Conservation (phyloP, 768 basidiomycete genomes). For the Lepiota venenata region DNA sequence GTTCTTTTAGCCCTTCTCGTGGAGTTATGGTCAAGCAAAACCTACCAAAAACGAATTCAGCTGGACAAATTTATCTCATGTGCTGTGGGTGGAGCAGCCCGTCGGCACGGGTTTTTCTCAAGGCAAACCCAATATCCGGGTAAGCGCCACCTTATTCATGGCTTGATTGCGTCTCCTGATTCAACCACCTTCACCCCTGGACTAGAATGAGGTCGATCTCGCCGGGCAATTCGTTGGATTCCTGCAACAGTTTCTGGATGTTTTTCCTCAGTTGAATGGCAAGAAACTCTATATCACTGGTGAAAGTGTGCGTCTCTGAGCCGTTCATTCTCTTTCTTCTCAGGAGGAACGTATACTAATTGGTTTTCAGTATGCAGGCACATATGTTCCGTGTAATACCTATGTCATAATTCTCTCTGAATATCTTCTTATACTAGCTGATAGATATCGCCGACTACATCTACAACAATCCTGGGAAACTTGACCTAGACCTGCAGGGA, state of each 20-base stretch:
- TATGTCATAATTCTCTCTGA: neutral
- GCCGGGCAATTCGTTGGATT: slow-evolving; percentile 54
- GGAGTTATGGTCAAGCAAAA: slow-evolving; percentile 60
- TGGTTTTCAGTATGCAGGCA: slow-evolving; percentile 61
- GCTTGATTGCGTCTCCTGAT: too few relatives aligned
- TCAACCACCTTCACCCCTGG: too few relatives aligned
- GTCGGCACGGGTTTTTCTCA: slow-evolving; percentile 79
- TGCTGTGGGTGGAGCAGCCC: slow-evolving; percentile 77
- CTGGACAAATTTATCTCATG: slow-evolving; percentile 78
- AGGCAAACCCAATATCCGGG: slow-evolving; percentile 59
- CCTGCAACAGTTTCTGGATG: slow-evolving; percentile 69
- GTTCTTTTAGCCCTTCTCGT: slow-evolving; percentile 54
- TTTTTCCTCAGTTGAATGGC: slow-evolving; percentile 69
- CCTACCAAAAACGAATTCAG: slow-evolving; percentile 64
- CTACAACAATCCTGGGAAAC: slow-evolving; percentile 47
- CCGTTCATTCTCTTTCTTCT: neutral
- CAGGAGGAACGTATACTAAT: neutral
- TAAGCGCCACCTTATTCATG: slow-evolving; percentile 23
- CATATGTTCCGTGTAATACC: slow-evolving; percentile 50
- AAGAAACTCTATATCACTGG: slow-evolving; percentile 73
- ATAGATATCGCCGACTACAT: slow-evolving; percentile 76
- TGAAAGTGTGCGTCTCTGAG: slow-evolving; percentile 60
- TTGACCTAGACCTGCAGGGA: slow-evolving; percentile 64
- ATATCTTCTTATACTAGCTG: neutral
- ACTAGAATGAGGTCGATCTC: slow-evolving; percentile 47